Evolutionary conservation across 2,329 filamentous ascomycete species (phyloP).

Genomic region (Clonostachys rosea): DNA sequence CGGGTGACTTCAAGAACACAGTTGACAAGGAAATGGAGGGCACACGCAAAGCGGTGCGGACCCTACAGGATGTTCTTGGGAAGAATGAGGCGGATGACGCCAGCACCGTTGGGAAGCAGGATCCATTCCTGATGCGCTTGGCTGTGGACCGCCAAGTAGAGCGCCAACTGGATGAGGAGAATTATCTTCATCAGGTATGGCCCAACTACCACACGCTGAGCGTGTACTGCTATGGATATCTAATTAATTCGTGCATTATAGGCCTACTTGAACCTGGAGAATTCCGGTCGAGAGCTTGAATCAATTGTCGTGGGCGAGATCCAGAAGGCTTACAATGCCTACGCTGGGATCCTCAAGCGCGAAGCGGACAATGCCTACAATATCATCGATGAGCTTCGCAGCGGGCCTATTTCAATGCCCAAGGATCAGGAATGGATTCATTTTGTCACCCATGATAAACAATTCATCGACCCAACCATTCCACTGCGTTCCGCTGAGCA

Average conservation of each 20-base stretch:
- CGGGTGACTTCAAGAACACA: slow-evolving; percentile 93
- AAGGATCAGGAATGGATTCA: slow-evolving; percentile 88
- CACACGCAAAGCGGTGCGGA: slow-evolving; percentile 73
- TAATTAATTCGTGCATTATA: slow-evolving; percentile 23
- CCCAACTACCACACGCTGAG: slow-evolving; percentile 2
- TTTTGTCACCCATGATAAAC: slow-evolving; percentile 76
- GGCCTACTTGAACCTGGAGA: slow-evolving; percentile 93
- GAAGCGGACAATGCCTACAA: slow-evolving; percentile 80
- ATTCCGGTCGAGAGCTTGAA: slow-evolving; percentile 89
- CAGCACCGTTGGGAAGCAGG: slow-evolving; percentile 73
- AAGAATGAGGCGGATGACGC: slow-evolving; percentile 75
- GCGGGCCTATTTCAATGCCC: slow-evolving; percentile 85
- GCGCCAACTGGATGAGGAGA: slow-evolving; percentile 92
- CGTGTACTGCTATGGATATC: neutral
- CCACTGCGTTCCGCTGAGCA: slow-evolving; percentile 74
- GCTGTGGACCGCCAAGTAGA: slow-evolving; percentile 87
- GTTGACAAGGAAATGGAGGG: slow-evolving; percentile 92
- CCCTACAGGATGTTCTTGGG: slow-evolving; percentile 76
- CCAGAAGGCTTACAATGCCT: slow-evolving; percentile 94
- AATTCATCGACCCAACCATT: slow-evolving; percentile 81
- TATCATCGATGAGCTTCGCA: slow-evolving; percentile 75
- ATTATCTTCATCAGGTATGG: slow-evolving; percentile 85
- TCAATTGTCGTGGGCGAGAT: slow-evolving; percentile 96
- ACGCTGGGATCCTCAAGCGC: slow-evolving; percentile 84
- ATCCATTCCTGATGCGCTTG: slow-evolving; percentile 84